phyloP scores from a whole-genome alignment of 179 eudicot genomes.

The Vitellaria paradoxa region DNA sequence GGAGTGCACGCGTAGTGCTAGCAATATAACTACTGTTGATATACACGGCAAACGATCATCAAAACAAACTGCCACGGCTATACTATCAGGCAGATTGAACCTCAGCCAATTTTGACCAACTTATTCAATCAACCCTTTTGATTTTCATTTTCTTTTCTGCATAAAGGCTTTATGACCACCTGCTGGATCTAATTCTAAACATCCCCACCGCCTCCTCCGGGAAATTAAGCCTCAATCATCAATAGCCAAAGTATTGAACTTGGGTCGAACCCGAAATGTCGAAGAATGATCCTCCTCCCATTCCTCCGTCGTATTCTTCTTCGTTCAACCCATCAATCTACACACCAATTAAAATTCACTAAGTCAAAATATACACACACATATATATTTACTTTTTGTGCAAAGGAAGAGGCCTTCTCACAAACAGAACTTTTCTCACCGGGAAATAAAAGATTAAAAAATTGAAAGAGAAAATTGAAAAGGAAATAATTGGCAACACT shows the following conservation, averaged over 20 bases:
- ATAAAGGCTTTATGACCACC: background rate
- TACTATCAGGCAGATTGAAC: too few species aligned
- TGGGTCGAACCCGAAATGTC: constrained; percentile 46
- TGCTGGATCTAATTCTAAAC: background rate
- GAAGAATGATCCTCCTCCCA: constrained; percentile 35
- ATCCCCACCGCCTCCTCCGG: too few species aligned
- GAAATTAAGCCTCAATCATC: constrained; percentile 1
- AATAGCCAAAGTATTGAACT: constrained; percentile 49
- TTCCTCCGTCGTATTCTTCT: constrained; percentile 41
- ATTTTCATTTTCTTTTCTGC: background rate
- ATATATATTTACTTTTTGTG: too few species aligned
- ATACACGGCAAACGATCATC: too few species aligned
- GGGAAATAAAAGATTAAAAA: too few species aligned
- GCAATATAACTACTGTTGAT: too few species aligned
- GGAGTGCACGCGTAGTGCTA: too few species aligned
- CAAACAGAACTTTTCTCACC: background rate
- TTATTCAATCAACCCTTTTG: constrained; percentile 15
- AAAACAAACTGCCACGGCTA: too few species aligned
- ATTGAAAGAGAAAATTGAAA: too few species aligned
- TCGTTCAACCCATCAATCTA: constrained; percentile 58
- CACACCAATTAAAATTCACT: background rate
- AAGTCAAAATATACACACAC: too few species aligned
- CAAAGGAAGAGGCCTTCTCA: background rate
- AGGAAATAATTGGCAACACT: too few species aligned
- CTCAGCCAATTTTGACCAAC: background rate